A percentile compares a stretch with the other conserved stretches of the same genome.
These are phyloP conservation scores for Lactarius vividus DNA, from an alignment of 768 basidiomycete genomes.

Conservation along the genomic window DNA sequence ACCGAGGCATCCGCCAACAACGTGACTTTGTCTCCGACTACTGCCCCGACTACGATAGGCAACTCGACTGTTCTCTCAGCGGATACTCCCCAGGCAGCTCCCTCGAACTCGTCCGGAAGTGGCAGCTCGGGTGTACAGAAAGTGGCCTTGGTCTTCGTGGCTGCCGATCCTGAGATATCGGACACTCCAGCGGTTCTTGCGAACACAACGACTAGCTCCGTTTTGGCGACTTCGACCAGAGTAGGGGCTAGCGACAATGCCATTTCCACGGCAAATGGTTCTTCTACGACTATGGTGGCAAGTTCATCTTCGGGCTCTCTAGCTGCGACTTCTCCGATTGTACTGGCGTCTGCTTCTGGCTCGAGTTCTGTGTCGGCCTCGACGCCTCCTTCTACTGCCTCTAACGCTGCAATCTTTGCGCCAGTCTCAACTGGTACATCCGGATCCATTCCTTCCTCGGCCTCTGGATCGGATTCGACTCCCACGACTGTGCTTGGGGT, in stretches of 20 bases:
- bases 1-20: constrained; percentile 6
- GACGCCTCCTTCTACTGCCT: background rate
- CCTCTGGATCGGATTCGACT: constrained; percentile 4
- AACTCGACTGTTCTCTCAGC: constrained; percentile 1
- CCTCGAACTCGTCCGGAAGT: constrained; percentile 25
- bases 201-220: background rate
- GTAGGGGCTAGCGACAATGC: background rate
- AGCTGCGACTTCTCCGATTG: constrained; percentile 2
- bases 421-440: background rate
- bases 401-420: background rate
- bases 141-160: constrained; percentile 55
- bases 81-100: constrained; percentile 8
- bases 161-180: constrained; percentile 37
- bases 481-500: constrained; percentile 11
- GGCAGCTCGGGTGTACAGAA: constrained; percentile 35
- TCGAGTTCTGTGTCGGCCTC: constrained; percentile 7
- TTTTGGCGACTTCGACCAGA: constrained; percentile 17
- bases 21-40: background rate
- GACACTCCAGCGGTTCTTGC: constrained; percentile 4
- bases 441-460: constrained; percentile 5
- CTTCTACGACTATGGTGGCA: constrained; percentile 3
- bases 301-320: constrained; percentile 3
- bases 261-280: background rate
- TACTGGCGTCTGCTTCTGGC: constrained; percentile 4
- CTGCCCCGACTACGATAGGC: background rate